Evolutionary conservation across 2,329 filamentous ascomycete species (phyloP).

Genomic region (Fusarium sp.): DNA sequence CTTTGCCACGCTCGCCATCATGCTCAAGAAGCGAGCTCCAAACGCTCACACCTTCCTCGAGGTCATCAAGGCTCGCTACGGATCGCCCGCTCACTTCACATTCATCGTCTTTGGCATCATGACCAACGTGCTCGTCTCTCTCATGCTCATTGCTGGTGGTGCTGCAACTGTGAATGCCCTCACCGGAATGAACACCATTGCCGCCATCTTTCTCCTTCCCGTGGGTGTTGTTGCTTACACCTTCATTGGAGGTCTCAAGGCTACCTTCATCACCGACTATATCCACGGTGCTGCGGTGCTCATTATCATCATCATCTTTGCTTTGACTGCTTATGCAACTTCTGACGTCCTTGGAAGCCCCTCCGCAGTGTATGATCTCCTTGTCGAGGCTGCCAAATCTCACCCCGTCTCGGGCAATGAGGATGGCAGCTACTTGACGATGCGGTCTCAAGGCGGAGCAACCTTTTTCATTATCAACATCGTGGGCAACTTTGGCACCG

Average conservation of each 20-base stretch:
- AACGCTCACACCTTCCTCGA: conserved; percentile 90
- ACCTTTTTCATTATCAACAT: conserved; percentile 93
- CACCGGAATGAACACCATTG: conserved; percentile 71
- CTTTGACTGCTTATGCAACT: conserved; percentile 85
- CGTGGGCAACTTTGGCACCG: conserved; percentile 86
- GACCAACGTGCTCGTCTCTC: conserved; percentile 88
- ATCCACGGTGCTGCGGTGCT: conserved; percentile 86
- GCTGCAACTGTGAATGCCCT: conserved; percentile 66
- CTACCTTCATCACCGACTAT: conserved; percentile 88
- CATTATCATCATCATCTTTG: conserved; percentile 87
- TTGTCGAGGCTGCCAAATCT: conserved; percentile 75
- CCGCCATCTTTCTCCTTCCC: conserved; percentile 87
- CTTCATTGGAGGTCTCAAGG: conserved; percentile 83
- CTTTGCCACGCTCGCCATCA: conserved; percentile 91
- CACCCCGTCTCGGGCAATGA: conserved; percentile 87
- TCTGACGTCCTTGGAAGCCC: conserved; percentile 81
- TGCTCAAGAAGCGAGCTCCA: conserved; percentile 87
- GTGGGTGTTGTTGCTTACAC: conserved; percentile 84
- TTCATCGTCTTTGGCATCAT: conserved; percentile 86
- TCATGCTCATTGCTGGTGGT: conserved; percentile 89
- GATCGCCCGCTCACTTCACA: conserved; percentile 77
- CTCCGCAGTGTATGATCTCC: conserved; percentile 81
- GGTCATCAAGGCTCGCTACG: conserved; percentile 86
- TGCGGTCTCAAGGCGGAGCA: conserved; percentile 78
- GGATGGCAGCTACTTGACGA: conserved; percentile 87